A percentile compares a stretch with the other conserved stretches of the same genome.
phyloP scores from a whole-genome alignment of 1,284 basidiomycete genomes.

The Ustilago lituana region DNA sequence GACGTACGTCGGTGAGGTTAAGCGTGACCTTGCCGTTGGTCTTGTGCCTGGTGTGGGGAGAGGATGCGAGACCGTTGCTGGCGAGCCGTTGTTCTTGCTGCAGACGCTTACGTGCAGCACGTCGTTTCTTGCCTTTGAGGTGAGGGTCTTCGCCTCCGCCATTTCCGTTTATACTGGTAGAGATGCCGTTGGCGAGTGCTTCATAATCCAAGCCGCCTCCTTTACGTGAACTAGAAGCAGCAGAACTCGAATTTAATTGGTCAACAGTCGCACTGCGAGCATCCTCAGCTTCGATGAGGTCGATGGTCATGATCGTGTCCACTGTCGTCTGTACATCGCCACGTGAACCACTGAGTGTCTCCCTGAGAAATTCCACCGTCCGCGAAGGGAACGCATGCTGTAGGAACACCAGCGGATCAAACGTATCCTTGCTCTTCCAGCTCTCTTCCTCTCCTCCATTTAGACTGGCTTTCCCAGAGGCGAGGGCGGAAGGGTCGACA shows the following conservation, averaged over 20 bases:
- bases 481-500: constrained; percentile 14
- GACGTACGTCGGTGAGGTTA: constrained; percentile 58
- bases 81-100: constrained; percentile 32
- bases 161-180: not conserved
- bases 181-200: constrained; percentile 30
- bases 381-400: constrained; percentile 52
- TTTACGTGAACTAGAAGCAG: not conserved
- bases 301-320: constrained; percentile 56
- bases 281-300: constrained; percentile 54
- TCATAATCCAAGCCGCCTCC: constrained; percentile 49
- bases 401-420: constrained; percentile 46
- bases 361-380: constrained; percentile 43
- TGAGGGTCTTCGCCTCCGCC: constrained; percentile 5
- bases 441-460: not conserved
- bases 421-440: constrained; percentile 4
- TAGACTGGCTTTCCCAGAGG: constrained; percentile 1
- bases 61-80: constrained; percentile 5
- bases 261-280: constrained; percentile 18
- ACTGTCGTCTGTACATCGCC: constrained; percentile 51
- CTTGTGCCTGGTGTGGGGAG: not conserved
- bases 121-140: constrained; percentile 44
- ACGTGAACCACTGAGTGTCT: constrained; percentile 39
- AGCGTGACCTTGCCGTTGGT: constrained; percentile 30
- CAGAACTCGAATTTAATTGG: not conserved
- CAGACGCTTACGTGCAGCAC: constrained; percentile 34